phyloP scores from a whole-genome alignment of 2,329 filamentous ascomycete species.

The Ophidiomyces ophidiicola region DNA sequence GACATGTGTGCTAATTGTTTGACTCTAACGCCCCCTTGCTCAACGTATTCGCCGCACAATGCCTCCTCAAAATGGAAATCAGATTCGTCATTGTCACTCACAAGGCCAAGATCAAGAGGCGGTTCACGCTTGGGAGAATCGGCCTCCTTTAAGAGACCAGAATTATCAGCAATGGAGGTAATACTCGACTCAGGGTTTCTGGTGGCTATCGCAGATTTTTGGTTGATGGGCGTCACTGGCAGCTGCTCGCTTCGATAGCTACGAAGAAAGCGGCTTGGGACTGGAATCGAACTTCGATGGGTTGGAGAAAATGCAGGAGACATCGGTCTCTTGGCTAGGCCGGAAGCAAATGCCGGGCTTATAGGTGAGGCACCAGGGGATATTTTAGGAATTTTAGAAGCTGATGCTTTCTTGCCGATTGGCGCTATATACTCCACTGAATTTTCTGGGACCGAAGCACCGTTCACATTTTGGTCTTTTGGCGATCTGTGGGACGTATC shows the following conservation, averaged over 20 bases:
- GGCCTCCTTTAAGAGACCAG: background rate
- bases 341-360: slow-evolving; percentile 1
- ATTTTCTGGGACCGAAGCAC: background rate
- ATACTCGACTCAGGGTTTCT: background rate
- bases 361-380: slow-evolving; percentile 10
- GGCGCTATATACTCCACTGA: slow-evolving; percentile 2
- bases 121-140: background rate
- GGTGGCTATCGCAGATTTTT: background rate
- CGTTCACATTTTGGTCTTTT: background rate
- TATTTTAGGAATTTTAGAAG: slow-evolving; percentile 15
- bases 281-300: slow-evolving; percentile 15
- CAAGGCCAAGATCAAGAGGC: background rate
- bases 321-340: background rate
- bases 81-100: slow-evolving; percentile 2
- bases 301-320: slow-evolving; percentile 10
- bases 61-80: background rate
- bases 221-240: slow-evolving; percentile 1
- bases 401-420: background rate
- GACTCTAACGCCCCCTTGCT: slow-evolving; percentile 9
- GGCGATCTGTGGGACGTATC: background rate
- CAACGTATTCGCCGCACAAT: background rate
- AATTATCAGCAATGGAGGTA: background rate
- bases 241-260: slow-evolving; percentile 1
- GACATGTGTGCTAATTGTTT: slow-evolving; percentile 14
- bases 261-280: slow-evolving; percentile 13